Evolutionary conservation across 108 stramenopile genomes (phyloP), one percentile per base, ranked within the genome.

Genomic region (Skeletonema marinoi): DNA sequence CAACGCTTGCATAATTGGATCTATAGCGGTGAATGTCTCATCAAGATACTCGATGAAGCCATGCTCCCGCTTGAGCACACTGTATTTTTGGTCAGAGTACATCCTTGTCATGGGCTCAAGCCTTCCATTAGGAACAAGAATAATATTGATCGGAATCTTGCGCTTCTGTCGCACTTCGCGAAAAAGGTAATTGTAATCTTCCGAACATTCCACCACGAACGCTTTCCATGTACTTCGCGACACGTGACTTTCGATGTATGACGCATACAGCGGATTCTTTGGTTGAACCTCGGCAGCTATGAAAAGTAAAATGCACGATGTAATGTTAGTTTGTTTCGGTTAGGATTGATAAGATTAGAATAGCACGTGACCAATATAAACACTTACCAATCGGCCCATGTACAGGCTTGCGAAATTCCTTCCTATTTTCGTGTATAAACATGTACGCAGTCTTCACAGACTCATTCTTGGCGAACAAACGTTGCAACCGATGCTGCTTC

Each of bases 1-100:
- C 50, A 97, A 86, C 9, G 88, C 92, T 66, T 86, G 84, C 74
- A 89, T 75, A 16, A 97, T 90, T n/a, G 82, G 46, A 16, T 80
- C 85, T 14, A 92, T 90, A 3, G 88, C 92, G 1, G 79, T 74
- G 60, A 92, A 84, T 61, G 81, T 77, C 74, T 97, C 89, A 72
- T 96, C 94, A 42, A 97, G 66, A 80, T 92, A 96, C 7, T 88
- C 90, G n/a, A 69, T 19, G 51, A 96, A 82, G 8, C 92, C 93
- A 74, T 93, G 86, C 7, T 93, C 77, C 42, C 54, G 71, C 75
- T 89, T 86, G 41, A 96, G 63, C 3, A 75, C 67, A 10, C 80
- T 60, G 88, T 91, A 88, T 59, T 83, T 88, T 17, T 84, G 78
- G 4, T 84, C 81, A 6, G 88, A 89, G 80, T 91, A 92, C 65